Conservation (phyloP, 495 filamentous ascomycete genomes). For the Collariella sp. region DNA sequence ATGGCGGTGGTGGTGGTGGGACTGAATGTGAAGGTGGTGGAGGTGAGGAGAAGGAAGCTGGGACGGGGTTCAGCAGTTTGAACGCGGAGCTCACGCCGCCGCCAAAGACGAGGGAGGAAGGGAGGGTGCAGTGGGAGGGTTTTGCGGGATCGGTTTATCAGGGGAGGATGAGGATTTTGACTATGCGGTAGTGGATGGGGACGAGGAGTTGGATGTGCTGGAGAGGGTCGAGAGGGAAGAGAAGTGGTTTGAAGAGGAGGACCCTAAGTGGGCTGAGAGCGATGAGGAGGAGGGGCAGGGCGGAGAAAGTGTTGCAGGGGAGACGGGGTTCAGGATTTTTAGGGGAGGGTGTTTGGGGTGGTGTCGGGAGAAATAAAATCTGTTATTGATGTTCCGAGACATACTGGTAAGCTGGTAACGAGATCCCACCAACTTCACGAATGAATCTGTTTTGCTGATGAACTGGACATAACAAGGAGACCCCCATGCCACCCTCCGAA, state of each 20-base stretch:
- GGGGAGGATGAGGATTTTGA: constrained; percentile 72
- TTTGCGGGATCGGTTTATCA: constrained; percentile 60
- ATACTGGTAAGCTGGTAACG: no score
- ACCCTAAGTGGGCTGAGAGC: constrained; percentile 53
- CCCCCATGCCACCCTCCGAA: background rate
- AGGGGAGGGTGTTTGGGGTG: constrained; percentile 13
- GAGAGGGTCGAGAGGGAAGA: constrained; percentile 54
- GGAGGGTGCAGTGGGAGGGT: constrained; percentile 55
- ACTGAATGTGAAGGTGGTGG: no score
- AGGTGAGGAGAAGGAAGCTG: background rate
- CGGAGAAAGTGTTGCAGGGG: constrained; percentile 45
- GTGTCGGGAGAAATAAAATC: no score
- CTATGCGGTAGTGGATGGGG: constrained; percentile 57
- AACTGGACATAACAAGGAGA: background rate
- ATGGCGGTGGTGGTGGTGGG: background rate
- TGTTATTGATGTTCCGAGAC: no score
- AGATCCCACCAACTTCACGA: no score
- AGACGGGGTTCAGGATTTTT: constrained; percentile 79
- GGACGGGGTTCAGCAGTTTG: constrained; percentile 37
- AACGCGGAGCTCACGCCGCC: constrained; percentile 50
- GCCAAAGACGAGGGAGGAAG: constrained; percentile 55
- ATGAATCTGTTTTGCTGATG: background rate
- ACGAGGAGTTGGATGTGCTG: constrained; percentile 61
- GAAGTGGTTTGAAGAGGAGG: constrained; percentile 69
- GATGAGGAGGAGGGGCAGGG: constrained; percentile 41